Evolutionary conservation across 2,329 filamentous ascomycete species (phyloP).

Genomic region (Aspergillus fijiensis): DNA sequence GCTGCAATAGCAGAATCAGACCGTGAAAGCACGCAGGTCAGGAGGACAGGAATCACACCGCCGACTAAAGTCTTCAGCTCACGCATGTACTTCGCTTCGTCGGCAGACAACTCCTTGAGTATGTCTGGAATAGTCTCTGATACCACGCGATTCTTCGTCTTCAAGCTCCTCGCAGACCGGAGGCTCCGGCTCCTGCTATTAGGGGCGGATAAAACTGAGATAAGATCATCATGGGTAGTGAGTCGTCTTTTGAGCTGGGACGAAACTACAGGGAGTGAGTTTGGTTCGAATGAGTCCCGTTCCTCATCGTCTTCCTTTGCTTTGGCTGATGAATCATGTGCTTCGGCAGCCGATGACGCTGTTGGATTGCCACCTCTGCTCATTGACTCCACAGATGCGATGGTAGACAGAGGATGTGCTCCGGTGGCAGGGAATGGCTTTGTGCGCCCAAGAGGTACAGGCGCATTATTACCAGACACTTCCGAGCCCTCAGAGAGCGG

Average conservation of each 20-base stretch:
- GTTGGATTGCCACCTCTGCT: slow-evolving; percentile 31
- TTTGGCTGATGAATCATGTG: slow-evolving; percentile 11
- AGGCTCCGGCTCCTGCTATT: slow-evolving; percentile 65
- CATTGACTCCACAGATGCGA: slow-evolving; percentile 57
- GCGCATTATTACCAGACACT: slow-evolving; percentile 37
- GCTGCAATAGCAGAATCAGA: slow-evolving; percentile 63
- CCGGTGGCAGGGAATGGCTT: slow-evolving; percentile 54
- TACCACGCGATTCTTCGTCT: slow-evolving; percentile 66
- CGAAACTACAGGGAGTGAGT: slow-evolving; percentile 48
- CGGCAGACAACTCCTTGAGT: slow-evolving; percentile 74
- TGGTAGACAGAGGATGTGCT: slow-evolving; percentile 57
- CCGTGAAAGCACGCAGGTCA: slow-evolving; percentile 78
- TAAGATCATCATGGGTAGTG: slow-evolving; percentile 89
- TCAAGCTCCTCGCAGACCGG: slow-evolving; percentile 73
- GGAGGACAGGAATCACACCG: slow-evolving; percentile 87
- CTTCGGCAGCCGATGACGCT: slow-evolving; percentile 28
- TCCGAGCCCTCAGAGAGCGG: slow-evolving; percentile 40
- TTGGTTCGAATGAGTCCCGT: slow-evolving; percentile 47
- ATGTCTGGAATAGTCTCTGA: slow-evolving; percentile 72
- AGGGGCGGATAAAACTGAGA: slow-evolving; percentile 79
- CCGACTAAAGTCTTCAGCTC: slow-evolving; percentile 92
- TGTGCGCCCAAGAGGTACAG: slow-evolving; percentile 43
- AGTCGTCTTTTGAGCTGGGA: slow-evolving; percentile 67
- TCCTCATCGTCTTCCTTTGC: slow-evolving; percentile 39
- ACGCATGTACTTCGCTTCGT: slow-evolving; percentile 83